Evolutionary conservation across 768 basidiomycete species (phyloP).

Genomic region (Tulasnella calospora): DNA sequence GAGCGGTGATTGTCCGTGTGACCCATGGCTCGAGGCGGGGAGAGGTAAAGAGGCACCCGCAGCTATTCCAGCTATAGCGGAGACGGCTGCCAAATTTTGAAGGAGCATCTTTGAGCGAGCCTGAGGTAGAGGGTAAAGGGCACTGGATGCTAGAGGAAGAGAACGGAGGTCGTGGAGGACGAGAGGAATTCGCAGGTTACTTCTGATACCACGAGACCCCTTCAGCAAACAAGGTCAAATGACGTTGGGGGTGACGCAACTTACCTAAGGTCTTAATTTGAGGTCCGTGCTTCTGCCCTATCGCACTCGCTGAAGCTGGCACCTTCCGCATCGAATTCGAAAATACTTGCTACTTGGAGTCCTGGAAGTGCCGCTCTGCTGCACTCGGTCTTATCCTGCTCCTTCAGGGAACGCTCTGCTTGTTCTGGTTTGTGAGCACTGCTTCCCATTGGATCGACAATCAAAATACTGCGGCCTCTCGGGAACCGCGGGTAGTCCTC

Average conservation of each 20-base stretch:
- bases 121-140: background rate
- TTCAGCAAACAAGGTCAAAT: background rate
- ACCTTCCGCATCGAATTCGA: too few relatives aligned
- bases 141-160: background rate
- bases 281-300: too few relatives aligned
- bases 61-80: constrained; percentile 1
- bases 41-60: background rate
- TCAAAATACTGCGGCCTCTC: too few relatives aligned
- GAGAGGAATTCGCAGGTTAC: background rate
- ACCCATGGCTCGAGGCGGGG: background rate
- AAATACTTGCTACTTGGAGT: too few relatives aligned
- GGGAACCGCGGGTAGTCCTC: too few relatives aligned
- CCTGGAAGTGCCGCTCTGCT: too few relatives aligned
- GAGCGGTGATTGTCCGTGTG: constrained; percentile 2
- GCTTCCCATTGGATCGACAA: too few relatives aligned
- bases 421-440: too few relatives aligned
- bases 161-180: background rate
- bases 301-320: too few relatives aligned
- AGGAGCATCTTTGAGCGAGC: background rate
- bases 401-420: too few relatives aligned
- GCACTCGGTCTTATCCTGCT: too few relatives aligned
- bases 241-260: background rate
- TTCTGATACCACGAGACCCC: background rate
- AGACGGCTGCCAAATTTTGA: background rate
- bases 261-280: background rate